Evolutionary conservation across 192 early-diverging fungal species (phyloP), one percentile per base, ranked within the genome.

Genomic region (Rhizophlyctis rosea): DNA sequence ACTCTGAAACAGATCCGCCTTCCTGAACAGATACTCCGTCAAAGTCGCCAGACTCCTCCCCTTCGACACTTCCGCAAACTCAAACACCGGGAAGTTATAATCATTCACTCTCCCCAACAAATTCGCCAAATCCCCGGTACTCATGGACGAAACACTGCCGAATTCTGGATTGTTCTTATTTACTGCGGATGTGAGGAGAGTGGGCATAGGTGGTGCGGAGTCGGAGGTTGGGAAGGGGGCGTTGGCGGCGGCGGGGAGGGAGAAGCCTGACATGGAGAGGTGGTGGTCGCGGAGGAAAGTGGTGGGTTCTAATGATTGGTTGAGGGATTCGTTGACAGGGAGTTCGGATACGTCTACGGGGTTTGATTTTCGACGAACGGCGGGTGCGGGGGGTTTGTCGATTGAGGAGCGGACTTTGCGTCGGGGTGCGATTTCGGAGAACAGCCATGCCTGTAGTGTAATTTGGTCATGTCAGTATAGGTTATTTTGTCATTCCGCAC

Each of bases 41-140:
- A 82, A 44, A 18, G 62, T 44, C 24, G 28, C 47, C 3, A 82
- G 63, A 11, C 77, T 61, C 25, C 59, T 25, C 14, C 61, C 56
- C 3, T 69, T 49, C 1, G 67, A 44, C 30, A 53, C 61, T 0
- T 73, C 53, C 1, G 35, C 7, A 21, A 82, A 73, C 16, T 82
- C 77, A 54, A 82, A 82, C 11, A 82, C 53, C 32, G 67, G 61
- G 65, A 65, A 82, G 66, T 79, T 77, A 52, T 65, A 82, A 21
- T 74, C 67, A 14, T 70, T 57, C 2, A 56, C 47, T 3, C 51
- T 34, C 7, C 21, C 48, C 24, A 80, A 50, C 32, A 76, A 34
- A 3, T 18, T 31, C 39, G 55, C 48, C 30, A 69, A 63, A 23
- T 59, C 39, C 39, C 39, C 39, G 39, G 7, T 44, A 18, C 9